phyloP scores from a whole-genome alignment of 1,284 basidiomycete species.

The Chalciporus sp. region DNA sequence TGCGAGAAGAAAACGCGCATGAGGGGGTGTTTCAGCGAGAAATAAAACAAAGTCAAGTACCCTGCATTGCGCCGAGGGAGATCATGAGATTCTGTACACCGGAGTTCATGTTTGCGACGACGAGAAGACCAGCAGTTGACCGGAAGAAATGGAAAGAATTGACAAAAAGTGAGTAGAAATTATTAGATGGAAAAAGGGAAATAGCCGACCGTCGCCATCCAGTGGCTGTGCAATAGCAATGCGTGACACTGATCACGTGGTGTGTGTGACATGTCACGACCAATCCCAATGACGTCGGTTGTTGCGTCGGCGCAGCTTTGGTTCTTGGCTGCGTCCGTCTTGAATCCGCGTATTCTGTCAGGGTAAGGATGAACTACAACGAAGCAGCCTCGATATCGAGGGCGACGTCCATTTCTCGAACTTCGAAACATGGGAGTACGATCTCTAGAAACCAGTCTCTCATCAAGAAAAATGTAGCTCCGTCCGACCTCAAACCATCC shows the following conservation, averaged over 20 bases:
- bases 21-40: not conserved
- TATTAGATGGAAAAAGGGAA: not conserved
- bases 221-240: not conserved
- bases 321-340: too few relatives aligned
- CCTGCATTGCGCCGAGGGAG: conserved; percentile 90
- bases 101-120: conserved; percentile 48
- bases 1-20: conserved; percentile 30
- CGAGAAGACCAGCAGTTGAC: conserved; percentile 3
- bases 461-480: conserved; percentile 88
- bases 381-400: conserved; percentile 59
- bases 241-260: not conserved
- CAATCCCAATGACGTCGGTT: conserved; percentile 33
- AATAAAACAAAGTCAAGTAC: conserved; percentile 40
- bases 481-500: conserved; percentile 90
- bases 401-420: conserved; percentile 70
- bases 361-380: conserved; percentile 40
- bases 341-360: not conserved
- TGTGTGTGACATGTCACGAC: conserved; percentile 25
- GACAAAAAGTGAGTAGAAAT: conserved; percentile 12
- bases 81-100: conserved; percentile 75
- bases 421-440: conserved; percentile 64
- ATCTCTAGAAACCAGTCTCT: conserved; percentile 79
- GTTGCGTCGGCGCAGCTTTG: too few relatives aligned
- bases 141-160: too few relatives aligned
- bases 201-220: conserved; percentile 9